phyloP scores from a whole-genome alignment of 2,329 filamentous ascomycete genomes.

The Remersonia thermophila region DNA sequence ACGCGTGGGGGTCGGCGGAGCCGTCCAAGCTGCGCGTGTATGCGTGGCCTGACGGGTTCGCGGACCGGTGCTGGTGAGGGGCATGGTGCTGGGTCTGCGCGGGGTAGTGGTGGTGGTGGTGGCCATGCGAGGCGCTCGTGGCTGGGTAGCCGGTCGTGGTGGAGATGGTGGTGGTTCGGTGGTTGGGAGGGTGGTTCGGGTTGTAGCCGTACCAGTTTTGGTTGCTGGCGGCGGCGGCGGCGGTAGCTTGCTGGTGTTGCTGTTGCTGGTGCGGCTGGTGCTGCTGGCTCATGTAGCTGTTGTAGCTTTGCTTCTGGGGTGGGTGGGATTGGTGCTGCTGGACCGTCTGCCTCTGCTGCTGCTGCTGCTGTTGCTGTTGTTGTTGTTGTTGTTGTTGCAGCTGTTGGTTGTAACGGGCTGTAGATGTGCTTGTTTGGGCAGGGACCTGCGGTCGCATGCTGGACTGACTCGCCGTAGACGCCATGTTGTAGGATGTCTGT shows the following conservation, averaged over 20 bases:
- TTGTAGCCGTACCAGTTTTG: slow-evolving; percentile 17
- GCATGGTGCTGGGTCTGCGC: background rate
- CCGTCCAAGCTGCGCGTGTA: slow-evolving; percentile 17
- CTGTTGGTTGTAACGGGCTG: slow-evolving; percentile 20
- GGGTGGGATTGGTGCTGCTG: no score
- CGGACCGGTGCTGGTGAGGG: slow-evolving; percentile 8
- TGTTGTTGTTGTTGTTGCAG: slow-evolving; percentile 17
- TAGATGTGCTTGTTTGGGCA: slow-evolving; percentile 15
- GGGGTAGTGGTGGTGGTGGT: no score
- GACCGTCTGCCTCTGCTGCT: slow-evolving; percentile 18
- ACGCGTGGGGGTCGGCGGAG: slow-evolving; percentile 10
- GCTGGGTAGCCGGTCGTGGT: no score
- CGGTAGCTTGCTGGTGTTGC: slow-evolving; percentile 12
- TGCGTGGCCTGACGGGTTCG: slow-evolving; percentile 18
- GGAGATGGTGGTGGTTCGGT: slow-evolving; percentile 13
- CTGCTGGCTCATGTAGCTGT: slow-evolving; percentile 17
- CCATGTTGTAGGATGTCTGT: slow-evolving; percentile 13
- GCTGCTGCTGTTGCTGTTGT: slow-evolving; percentile 7
- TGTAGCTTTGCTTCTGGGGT: slow-evolving; percentile 15
- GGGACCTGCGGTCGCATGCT: slow-evolving; percentile 19
- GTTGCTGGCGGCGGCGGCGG: slow-evolving; percentile 13
- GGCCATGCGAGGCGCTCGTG: no score
- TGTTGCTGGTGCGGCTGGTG: no score
- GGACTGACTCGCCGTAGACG: slow-evolving; percentile 15
- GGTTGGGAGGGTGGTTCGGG: slow-evolving; percentile 16